Base-by-base conservation (phyloP, 441 rosid species). In the Metrosideros polymorpha region DNA sequence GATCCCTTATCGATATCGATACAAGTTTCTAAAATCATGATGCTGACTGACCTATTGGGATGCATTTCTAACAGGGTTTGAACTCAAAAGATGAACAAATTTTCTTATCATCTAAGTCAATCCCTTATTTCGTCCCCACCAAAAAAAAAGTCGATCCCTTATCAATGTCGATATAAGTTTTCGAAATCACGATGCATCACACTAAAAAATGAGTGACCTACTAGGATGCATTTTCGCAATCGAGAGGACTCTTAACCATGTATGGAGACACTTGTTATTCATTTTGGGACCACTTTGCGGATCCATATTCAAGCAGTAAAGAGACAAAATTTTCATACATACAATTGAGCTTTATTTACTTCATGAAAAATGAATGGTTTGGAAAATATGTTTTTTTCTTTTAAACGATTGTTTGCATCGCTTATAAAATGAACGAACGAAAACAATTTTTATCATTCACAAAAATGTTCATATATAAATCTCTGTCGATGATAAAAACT, bases 381-480 rank as follows among this genome's bases (percentile, higher is more conserved):
- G 24, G 3, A 19, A 52, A n/a, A n/a, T n/a, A n/a, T n/a, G n/a
- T n/a, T n/a, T n/a, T n/a, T n/a, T n/a, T n/a, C n/a, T n/a, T n/a
- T n/a, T n/a, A n/a, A n/a, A n/a, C n/a, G n/a, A n/a, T n/a, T n/a
- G 2, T 13, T 35, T 9, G 4, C 18, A 18, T 66, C 2, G 0
- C 7, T 35, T 32, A 5, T 0, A 1, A 18, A 32, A 63, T 9
- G 6, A 5, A 19, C 6, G 9, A 1, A 35, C 0, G 7, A 4
- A 66, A 32, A 32, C 0, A 2, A 9, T 63, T 32, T 63, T 17
- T 0, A 12, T 6, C 0, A 0, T 5, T 10, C 25, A 1, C 6
- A 3, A 35, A 19, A 19, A 66, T 35, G 0, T 35, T 5, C 5
- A 9, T 3, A 9, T 0, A 10, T 0, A 0, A 1, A 66, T 35